Percentiles rank a stretch among this genome's conserved stretches.
Conservation (phyloP, 495 filamentous ascomycete species). For the Penicillium diatomitis region DNA sequence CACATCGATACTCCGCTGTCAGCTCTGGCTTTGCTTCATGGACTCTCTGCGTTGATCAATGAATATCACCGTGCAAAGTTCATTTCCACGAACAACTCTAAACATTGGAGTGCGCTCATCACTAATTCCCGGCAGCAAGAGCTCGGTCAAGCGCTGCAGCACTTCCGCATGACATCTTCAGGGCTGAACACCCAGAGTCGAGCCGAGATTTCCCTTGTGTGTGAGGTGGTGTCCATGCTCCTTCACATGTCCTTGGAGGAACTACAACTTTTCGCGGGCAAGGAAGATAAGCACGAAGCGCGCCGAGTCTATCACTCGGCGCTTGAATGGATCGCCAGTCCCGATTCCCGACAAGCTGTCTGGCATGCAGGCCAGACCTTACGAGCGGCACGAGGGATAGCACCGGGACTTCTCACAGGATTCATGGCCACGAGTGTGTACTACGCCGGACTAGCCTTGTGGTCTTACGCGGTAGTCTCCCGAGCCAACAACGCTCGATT, state of each 20-base stretch:
- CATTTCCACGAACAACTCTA: conserved; percentile 30
- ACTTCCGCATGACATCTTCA: conserved; percentile 33
- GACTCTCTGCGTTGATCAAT: conserved; percentile 48
- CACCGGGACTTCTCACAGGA: conserved; percentile 39
- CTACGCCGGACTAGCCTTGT: conserved; percentile 50
- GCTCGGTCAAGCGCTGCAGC: conserved; percentile 33
- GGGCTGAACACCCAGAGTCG: conserved; percentile 11
- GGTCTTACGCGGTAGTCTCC: conserved; percentile 48
- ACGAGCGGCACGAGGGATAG: conserved; percentile 41
- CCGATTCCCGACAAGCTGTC: conserved; percentile 45
- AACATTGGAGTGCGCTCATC: conserved; percentile 38
- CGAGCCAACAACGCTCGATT: conserved; percentile 20
- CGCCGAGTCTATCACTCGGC: conserved; percentile 42
- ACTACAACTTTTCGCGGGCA: conserved; percentile 54
- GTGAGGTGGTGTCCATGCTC: conserved; percentile 50
- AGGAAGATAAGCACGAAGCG: conserved; percentile 53
- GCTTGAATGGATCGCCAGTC: conserved; percentile 42
- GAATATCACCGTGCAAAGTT: conserved; percentile 51
- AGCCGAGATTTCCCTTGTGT: conserved; percentile 33
- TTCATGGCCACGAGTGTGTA: conserved; percentile 53
- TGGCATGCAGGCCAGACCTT: conserved; percentile 58
- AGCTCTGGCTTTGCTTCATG: conserved; percentile 44
- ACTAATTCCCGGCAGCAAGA: conserved; percentile 45
- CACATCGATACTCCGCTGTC: conserved; percentile 43
- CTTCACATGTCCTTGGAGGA: conserved; percentile 54